phyloP scores from a whole-genome alignment of 169 alveolate species.

The Plasmodium adleri region DNA sequence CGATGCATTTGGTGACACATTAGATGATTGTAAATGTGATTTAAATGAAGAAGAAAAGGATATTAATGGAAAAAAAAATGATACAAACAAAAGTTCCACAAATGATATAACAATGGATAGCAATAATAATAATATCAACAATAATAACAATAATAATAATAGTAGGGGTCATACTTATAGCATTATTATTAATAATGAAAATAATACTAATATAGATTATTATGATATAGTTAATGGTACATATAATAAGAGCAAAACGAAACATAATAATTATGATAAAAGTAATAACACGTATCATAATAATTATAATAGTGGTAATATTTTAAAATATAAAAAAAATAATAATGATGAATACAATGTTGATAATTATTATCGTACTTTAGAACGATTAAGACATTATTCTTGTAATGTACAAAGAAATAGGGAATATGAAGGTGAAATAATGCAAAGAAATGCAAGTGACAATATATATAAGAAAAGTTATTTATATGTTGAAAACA shows the following conservation, averaged over 20 bases:
- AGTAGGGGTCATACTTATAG: conserved; percentile 1
- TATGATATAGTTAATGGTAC: neutral
- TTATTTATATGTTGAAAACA: too few species aligned
- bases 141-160: neutral
- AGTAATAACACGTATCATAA: neutral
- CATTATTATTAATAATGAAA: conserved; percentile 27
- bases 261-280: neutral
- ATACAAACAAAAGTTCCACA: neutral
- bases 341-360: neutral
- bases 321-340: too few species aligned
- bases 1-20: too few species aligned
- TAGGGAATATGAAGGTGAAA: neutral
- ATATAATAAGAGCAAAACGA: neutral
- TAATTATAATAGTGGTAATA: neutral
- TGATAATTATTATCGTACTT: neutral
- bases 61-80: neutral
- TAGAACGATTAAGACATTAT: neutral
- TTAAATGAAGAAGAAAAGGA: neutral
- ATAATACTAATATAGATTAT: neutral
- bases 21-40: neutral
- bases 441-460: neutral
- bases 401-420: neutral
- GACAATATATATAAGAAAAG: too few species aligned
- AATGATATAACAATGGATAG: neutral
- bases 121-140: neutral